Base-by-base conservation (phyloP, 768 basidiomycete species). In the Tephrocybe sp. region DNA sequence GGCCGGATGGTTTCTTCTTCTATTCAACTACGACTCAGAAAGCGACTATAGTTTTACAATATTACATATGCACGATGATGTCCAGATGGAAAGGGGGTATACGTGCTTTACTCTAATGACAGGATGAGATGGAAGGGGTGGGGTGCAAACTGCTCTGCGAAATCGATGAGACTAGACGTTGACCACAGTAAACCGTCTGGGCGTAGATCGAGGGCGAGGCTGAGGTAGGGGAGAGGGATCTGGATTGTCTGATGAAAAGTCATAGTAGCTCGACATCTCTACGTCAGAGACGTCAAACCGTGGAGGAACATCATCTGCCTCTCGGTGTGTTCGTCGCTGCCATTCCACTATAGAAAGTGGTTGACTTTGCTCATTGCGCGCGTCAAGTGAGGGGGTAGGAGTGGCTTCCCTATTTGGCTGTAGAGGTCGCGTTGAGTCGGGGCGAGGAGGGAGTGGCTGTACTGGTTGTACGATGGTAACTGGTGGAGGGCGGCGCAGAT, bases 211-310 rank as follows among this genome's bases (percentile, higher is more conserved):
- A 1, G 66, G 63, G 18, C 55, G 58, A 8, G 60, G 62, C 14
- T 56, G 59, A n/a, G 53, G 58, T 38, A 50, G 46, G 11, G 60
- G 51, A 14, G 45, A 55, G 26, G 60, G 53, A 7, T 59, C 58
- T 18, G 59, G 59, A 15, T 45, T 50, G 9, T 58, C 60, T 4
- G 61, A 62, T 36, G 62, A 60, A 39, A 64, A 58, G 18, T 70
- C 66, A 46, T 69, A 69, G 48, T 69, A 65, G 33, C 65, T 67
- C n/a, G 65, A 62, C 41, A 69, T 53, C 24, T 67, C 64, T 26
- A 54, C 65, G 39, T 69, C 67, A 18, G 67, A 62, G 48, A 63
- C 61, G 32, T 67, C 63, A 8, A 61, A 56, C 14, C 55, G 62
- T 11, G 56, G 56, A 10, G 64, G 62, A 12, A 59, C 41, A 26